These are phyloP conservation scores for Santalum album DNA, from an alignment of 164 flowering plant genomes.

Conservation along the genomic window DNA sequence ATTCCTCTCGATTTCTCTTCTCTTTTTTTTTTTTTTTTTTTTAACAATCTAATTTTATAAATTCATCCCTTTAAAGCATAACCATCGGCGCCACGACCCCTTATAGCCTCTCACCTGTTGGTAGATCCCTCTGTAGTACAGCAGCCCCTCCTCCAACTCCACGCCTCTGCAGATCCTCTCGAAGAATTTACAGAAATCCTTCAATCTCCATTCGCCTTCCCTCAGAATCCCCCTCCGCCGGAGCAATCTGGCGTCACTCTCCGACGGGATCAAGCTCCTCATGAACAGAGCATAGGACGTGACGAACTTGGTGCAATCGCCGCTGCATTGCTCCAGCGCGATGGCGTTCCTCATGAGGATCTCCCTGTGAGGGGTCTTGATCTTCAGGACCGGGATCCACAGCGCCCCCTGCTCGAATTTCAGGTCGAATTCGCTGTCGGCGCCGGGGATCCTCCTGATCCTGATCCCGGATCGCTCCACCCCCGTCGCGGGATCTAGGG, in stretches of 20 bases:
- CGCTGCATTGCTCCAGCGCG: conserved; percentile 14
- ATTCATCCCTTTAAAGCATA: too few relatives aligned
- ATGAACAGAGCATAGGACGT: conserved; percentile 20
- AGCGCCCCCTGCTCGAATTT: conserved; percentile 20
- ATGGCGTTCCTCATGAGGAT: conserved; percentile 24
- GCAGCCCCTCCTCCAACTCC: not conserved
- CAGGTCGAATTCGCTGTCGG: conserved; percentile 17
- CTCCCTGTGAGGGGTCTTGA: conserved; percentile 7
- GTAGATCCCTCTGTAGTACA: too few relatives aligned
- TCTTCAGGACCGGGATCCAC: conserved; percentile 17
- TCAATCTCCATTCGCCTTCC: not conserved
- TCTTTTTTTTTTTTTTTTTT: too few relatives aligned
- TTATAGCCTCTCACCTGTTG: too few relatives aligned
- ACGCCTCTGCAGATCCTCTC: not conserved
- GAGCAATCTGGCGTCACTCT: conserved; percentile 15
- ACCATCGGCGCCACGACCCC: too few relatives aligned
- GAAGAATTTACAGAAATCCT: not conserved
- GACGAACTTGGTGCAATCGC: not conserved
- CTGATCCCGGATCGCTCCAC: conserved; percentile 8
- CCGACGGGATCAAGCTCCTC: conserved; percentile 12
- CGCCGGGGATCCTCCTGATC: conserved; percentile 6
- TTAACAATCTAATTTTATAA: too few relatives aligned
- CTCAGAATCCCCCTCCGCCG: conserved; percentile 5
- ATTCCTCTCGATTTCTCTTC: too few relatives aligned
- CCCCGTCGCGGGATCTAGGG: conserved; percentile 1